Base-by-base conservation (phyloP, 208 protist genomes). In the Herpetomonas tarakana region DNA sequence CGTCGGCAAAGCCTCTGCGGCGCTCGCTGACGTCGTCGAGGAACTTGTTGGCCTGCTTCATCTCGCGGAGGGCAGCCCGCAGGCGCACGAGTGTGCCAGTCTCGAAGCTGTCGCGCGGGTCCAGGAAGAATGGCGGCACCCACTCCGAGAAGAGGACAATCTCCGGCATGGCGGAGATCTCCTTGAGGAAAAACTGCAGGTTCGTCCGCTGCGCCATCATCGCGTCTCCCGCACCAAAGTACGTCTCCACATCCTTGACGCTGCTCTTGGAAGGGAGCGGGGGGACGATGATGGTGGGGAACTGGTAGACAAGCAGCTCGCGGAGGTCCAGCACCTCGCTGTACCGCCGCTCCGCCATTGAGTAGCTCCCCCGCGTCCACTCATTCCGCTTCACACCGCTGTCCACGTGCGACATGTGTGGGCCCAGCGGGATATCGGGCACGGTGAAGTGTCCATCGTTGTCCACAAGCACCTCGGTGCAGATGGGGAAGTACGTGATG, bases 401-500 rank as follows among this genome's bases (percentile, higher is more conserved):
- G 47, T 78, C 70, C 14, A 88, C 57, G 18, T 51, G 54, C 21
- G 18, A 14, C 24, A 82, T 47, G 61, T 93, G 79, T 26, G 78
- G 76, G 19, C 63, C 76, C n/a, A 65, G 60, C 2, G 74, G 74
- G 27, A 91, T 62, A 35, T 83, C 71, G n/a, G 83, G 81, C 39
- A 59, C 62, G 2, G 59, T 72, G 52, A 70, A 82, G 38, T 41
- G 52, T 39, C 49, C 66, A 21, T 74, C 61, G 65, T 84, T 78
- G 1, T 81, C 68, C 16, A 64, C 67, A 21, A 74, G 65, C 52
- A 93, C 70, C 29, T 71, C 75, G 24, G 71, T 77, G 9, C 50
- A 65, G 28, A 93, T 87, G 12, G 82, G 75, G 55, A 93, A 93
- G 65, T 89, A 91, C 22, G 83, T 93, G 25, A 86, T 81, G 28